These are phyloP conservation scores for Neurospora pannonica DNA, from an alignment of 495 filamentous ascomycete species.

Conservation along the genomic window DNA sequence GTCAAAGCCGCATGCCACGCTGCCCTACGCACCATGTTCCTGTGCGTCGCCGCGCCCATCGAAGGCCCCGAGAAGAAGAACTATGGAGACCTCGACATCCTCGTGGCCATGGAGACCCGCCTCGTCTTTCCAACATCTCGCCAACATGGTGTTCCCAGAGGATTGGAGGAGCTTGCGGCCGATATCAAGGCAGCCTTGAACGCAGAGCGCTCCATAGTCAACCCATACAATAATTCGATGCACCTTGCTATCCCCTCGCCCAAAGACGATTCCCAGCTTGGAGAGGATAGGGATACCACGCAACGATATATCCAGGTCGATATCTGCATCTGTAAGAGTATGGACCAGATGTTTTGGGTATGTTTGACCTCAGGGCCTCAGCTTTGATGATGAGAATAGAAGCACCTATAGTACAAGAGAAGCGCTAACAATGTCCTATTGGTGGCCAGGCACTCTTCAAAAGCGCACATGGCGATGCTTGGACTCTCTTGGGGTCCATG, in stretches of 20 bases:
- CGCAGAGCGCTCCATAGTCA: constrained; percentile 20
- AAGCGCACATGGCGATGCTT: constrained; percentile 54
- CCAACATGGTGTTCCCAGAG: neutral
- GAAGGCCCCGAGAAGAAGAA: constrained; percentile 46
- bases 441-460: constrained; percentile 39
- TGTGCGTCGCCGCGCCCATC: constrained; percentile 38
- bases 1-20: constrained; percentile 29
- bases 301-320: constrained; percentile 53
- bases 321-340: constrained; percentile 39
- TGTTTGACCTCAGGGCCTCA: neutral
- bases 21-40: constrained; percentile 36
- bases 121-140: constrained; percentile 10
- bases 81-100: constrained; percentile 53
- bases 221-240: constrained; percentile 13
- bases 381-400: neutral
- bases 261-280: neutral
- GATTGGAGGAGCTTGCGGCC: constrained; percentile 4
- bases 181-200: constrained; percentile 19
- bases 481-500: constrained; percentile 53
- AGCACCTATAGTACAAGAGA: neutral
- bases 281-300: constrained; percentile 4
- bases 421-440: neutral
- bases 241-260: constrained; percentile 47
- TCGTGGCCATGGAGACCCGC: constrained; percentile 34
- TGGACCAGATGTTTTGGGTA: constrained; percentile 44